These are phyloP conservation scores for Endocladia muricata DNA, from an alignment of 31 red algal genomes.

Conservation along the genomic window DNA sequence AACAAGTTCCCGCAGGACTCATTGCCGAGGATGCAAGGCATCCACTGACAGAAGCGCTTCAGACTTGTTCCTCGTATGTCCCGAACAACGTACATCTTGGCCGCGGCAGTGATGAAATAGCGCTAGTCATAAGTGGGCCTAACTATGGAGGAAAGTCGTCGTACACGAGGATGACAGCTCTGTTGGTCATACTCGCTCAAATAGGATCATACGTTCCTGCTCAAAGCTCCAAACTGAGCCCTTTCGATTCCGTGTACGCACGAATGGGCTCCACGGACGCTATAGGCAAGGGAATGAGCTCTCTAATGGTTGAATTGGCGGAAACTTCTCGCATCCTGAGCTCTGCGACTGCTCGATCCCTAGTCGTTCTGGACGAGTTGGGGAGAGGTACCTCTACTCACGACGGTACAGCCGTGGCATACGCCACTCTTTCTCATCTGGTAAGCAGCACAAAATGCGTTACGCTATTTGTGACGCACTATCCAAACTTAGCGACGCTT, in stretches of 20 bases:
- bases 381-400: slow-evolving; percentile 74
- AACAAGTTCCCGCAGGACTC: slow-evolving; percentile 22
- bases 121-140: slow-evolving; percentile 55
- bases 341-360: slow-evolving; percentile 37
- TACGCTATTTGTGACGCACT: slow-evolving; percentile 78
- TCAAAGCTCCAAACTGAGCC: slow-evolving; percentile 2
- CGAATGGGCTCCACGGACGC: slow-evolving; percentile 51
- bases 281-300: slow-evolving; percentile 53
- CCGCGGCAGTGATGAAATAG: slow-evolving; percentile 16
- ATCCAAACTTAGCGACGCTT: slow-evolving; percentile 47
- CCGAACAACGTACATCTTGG: slow-evolving; percentile 56
- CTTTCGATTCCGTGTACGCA: slow-evolving; percentile 79
- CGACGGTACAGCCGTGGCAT: slow-evolving; percentile 89
- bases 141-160: slow-evolving; percentile 87
- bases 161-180: slow-evolving; percentile 69
- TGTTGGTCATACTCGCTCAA: slow-evolving; percentile 77
- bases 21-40: slow-evolving; percentile 44
- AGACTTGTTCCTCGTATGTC: slow-evolving; percentile 51
- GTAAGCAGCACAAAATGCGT: slow-evolving; percentile 33
- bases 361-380: slow-evolving; percentile 76
- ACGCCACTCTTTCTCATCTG: slow-evolving; percentile 67
- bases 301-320: slow-evolving; percentile 66
- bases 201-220: slow-evolving; percentile 76
- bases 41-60: slow-evolving; percentile 54
- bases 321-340: slow-evolving; percentile 52